These are phyloP conservation scores for Opeltia flavorubescens DNA, from an alignment of 495 filamentous ascomycete species.

Conservation along the genomic window DNA sequence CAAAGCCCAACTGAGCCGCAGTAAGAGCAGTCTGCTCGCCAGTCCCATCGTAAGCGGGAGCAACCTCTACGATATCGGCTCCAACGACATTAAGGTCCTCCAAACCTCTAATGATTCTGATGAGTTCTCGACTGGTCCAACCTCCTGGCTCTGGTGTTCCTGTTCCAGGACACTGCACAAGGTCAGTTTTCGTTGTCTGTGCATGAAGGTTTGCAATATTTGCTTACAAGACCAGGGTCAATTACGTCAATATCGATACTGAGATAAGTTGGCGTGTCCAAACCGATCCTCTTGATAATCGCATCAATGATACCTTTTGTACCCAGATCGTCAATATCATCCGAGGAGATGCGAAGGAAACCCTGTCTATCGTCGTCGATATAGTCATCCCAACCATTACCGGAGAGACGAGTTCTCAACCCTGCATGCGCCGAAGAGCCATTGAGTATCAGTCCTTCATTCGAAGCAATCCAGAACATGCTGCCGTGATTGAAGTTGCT, in stretches of 20 bases:
- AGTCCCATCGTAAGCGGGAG: conserved; percentile 70
- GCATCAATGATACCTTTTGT: conserved; percentile 39
- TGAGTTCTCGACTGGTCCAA: conserved; percentile 61
- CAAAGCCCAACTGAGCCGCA: conserved; percentile 70
- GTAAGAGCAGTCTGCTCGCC: conserved; percentile 75
- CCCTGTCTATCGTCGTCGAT: conserved; percentile 48
- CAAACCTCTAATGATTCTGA: conserved; percentile 52
- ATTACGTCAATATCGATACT: conserved; percentile 64
- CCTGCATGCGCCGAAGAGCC: conserved; percentile 62
- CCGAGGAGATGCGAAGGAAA: conserved; percentile 49
- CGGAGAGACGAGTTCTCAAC: conserved; percentile 56
- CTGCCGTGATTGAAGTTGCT: conserved; percentile 68
- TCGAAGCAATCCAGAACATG: conserved; percentile 73
- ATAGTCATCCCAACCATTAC: conserved; percentile 52
- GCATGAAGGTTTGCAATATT: neutral
- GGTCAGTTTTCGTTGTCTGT: neutral
- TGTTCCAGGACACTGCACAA: conserved; percentile 37
- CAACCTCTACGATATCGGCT: conserved; percentile 74
- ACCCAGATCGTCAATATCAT: conserved; percentile 59
- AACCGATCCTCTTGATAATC: conserved; percentile 45
- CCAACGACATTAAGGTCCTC: conserved; percentile 59
- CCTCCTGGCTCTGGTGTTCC: conserved; percentile 63
- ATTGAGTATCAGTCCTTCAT: conserved; percentile 59
- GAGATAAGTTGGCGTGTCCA: conserved; percentile 54
- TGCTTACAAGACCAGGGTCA: conserved; percentile 47